Evolutionary conservation across 78 protist species (phyloP), one percentile per base, ranked within the genome.

Genomic region (Capsaspora owczarzaki): DNA sequence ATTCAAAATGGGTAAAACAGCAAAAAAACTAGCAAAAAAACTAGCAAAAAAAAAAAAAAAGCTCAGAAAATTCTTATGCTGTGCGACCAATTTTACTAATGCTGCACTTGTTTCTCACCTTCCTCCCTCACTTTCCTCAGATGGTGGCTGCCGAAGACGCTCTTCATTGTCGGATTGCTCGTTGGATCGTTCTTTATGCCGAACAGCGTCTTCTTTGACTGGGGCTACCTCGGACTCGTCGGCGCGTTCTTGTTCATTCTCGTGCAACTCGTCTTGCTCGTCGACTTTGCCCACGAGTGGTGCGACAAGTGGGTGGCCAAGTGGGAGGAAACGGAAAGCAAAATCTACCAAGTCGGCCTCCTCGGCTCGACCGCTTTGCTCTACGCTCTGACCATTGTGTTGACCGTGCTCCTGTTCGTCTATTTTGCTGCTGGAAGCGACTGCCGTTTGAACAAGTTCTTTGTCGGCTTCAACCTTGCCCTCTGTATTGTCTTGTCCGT

Each of bases 201-300:
- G 25, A 82, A 82, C 85, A 0, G 19, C 29, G 49, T 81, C 72
- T 81, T 81, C 71, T 31, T 35, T 16, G 46, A 25, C 60, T 72
- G 69, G 71, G n/a, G 77, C 51, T 10, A 12, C 42, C 14, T 83
- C 10, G 87, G 60, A 19, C 81, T 83, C 35, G 49, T 77, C 25
- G 79, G 83, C 60, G 74, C 84, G 0, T 0, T 43, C 19, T 42
- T 85, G 29, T 85, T 85, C 79, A 33, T 85, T 33, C 25, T 85
- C 53, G 19, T 85, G 1, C 88, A 80, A 74, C 51, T 85, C 33
- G 51, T 79, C 10, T 37, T 85, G 42, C 80, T 85, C 44, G 53
- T 85, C 12, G 84, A 85, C 68, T 79, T 85, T 60, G 88, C 88
- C 35, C 31, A 61, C 53, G 0, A 47, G 27, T 85, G 88, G 88